phyloP scores from a whole-genome alignment of 139 green algal genomes.

The Desmodesmus armatus region DNA sequence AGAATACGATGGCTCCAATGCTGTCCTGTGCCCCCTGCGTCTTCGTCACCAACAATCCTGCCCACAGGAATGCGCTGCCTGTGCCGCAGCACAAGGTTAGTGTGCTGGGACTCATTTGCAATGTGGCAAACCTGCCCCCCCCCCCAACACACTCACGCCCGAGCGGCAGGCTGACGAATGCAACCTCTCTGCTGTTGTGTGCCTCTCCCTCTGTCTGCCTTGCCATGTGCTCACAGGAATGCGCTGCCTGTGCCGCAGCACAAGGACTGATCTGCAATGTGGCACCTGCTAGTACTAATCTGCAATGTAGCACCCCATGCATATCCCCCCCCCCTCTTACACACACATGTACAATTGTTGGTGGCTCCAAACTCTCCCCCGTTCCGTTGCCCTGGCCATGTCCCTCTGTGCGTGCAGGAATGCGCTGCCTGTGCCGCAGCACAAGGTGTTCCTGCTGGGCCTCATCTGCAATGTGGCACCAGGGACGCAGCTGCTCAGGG shows the following conservation, averaged over 20 bases:
- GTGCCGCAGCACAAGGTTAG: slow-evolving; percentile 55
- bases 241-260: not conserved
- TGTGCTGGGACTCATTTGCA: slow-evolving; percentile 72
- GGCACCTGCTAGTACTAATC: no score
- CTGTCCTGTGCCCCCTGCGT: no score
- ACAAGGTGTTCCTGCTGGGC: slow-evolving; percentile 67
- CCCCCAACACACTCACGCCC: not conserved
- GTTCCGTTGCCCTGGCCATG: not conserved
- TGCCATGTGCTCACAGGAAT: slow-evolving; percentile 7
- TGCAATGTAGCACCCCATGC: not conserved
- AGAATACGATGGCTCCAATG: no score
- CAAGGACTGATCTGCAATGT: slow-evolving; percentile 74
- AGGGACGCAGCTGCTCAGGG: not conserved
- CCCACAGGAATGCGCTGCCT: not conserved
- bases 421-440: not conserved
- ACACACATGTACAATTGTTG: not conserved
- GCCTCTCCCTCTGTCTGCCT: not conserved
- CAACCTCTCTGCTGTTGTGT: not conserved
- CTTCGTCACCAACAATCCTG: no score
- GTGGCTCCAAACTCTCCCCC: not conserved
- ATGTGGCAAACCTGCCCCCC: slow-evolving; percentile 52
- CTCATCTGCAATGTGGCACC: slow-evolving; percentile 78
- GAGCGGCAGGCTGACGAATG: no score
- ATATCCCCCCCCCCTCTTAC: not conserved
- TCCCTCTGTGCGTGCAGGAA: slow-evolving; percentile 11